These are phyloP conservation scores for Salix arbutifolia DNA, from an alignment of 345 rosid species.

Conservation along the genomic window DNA sequence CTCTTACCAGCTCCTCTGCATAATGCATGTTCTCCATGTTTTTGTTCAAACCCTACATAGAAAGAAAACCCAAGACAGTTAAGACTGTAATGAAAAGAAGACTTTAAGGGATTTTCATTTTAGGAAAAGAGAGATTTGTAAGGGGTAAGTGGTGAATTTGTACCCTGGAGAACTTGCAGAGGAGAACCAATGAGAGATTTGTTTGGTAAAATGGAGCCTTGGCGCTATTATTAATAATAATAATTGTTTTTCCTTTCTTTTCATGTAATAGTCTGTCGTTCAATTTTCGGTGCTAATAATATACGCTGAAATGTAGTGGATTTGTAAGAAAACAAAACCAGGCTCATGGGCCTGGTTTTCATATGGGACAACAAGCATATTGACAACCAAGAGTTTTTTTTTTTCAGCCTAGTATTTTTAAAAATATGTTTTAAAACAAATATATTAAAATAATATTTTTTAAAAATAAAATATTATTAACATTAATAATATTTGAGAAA, in stretches of 20 bases:
- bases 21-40: slow-evolving; percentile 65
- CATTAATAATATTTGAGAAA: too few species aligned
- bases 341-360: too few species aligned
- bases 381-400: too few species aligned
- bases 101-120: too few species aligned
- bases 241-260: not conserved
- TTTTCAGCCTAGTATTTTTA: too few species aligned
- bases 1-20: slow-evolving; percentile 66
- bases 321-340: too few species aligned
- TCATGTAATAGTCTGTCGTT: not conserved
- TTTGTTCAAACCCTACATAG: not conserved
- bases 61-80: not conserved
- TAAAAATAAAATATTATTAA: too few species aligned
- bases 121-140: not conserved
- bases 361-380: too few species aligned
- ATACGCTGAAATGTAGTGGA: not conserved
- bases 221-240: not conserved
- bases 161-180: not conserved
- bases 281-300: not conserved
- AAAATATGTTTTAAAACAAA: too few species aligned
- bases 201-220: not conserved
- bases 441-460: too few species aligned
- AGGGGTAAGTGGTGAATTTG: not conserved
- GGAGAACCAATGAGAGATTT: not conserved
- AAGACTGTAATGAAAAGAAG: not conserved